These are phyloP conservation scores for Kwoniella mangroviensis DNA, from an alignment of 768 basidiomycete genomes.

Conservation along the genomic window DNA sequence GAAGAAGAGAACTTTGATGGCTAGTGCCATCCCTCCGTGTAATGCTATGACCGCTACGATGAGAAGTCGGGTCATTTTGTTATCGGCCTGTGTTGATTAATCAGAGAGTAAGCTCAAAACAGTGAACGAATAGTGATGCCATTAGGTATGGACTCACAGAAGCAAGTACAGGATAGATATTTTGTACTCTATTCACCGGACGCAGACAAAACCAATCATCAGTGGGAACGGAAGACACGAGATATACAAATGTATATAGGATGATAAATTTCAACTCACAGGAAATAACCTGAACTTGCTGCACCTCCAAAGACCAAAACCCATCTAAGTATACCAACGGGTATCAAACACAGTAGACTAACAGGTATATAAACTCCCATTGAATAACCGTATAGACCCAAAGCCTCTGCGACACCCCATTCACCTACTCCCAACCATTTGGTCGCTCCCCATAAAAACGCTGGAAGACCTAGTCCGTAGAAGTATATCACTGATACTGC, in stretches of 20 bases:
- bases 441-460: conserved; percentile 80
- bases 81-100: too few species aligned
- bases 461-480: conserved; percentile 81
- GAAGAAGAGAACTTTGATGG: conserved; percentile 82
- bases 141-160: too few species aligned
- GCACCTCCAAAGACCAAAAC: conserved; percentile 74
- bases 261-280: conserved; percentile 55
- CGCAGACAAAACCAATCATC: too few species aligned
- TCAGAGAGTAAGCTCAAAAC: too few species aligned
- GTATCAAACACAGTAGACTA: conserved; percentile 73
- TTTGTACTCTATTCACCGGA: conserved; percentile 52
- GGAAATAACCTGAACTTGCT: conserved; percentile 82
- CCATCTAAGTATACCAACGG: conserved; percentile 82
- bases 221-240: too few species aligned
- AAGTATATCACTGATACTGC: conserved; percentile 77
- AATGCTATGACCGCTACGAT: conserved; percentile 75
- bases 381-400: conserved; percentile 61
- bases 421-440: conserved; percentile 86
- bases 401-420: conserved; percentile 78
- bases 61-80: conserved; percentile 79
- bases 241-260: too few species aligned
- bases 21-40: conserved; percentile 78
- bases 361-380: conserved; percentile 56
- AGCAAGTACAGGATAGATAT: conserved; percentile 85
- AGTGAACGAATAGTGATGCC: too few species aligned